Base-by-base conservation (phyloP, 371 early-diverging fungal genomes). In the Mucor indicus region DNA sequence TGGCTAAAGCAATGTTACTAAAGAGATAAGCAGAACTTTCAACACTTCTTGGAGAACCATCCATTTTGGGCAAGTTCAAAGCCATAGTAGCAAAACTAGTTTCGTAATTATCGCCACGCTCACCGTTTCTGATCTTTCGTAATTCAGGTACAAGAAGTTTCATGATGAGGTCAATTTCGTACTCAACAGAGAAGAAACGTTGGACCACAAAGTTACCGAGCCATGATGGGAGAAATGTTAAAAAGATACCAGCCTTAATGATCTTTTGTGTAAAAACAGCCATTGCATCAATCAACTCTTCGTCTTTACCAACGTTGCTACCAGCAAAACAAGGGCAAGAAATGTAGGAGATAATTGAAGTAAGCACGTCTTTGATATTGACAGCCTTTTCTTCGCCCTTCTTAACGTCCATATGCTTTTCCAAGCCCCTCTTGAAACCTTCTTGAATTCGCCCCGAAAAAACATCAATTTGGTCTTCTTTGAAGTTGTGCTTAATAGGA, bases 261-360 rank as follows among this genome's bases (percentile, higher is more conserved):
- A 70, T 61, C 24, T 55, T 70, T 40, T 55, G 54, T 5, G 67
- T 64, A 20, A 67, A 61, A 1, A 20, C 27, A 21, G 71, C 71
- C 61, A 70, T 64, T 10, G 59, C 44, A 22, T 27, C 25, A 10
- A 70, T 54, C 20, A 70, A 33, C 0, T 55, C 62, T 30, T 40
- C 27, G 38, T 64, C 41, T 8, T 40, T 29, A 0, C 53, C 64
- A 3, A 61, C 58, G 11, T 53, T 39, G 12, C 56, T 55, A 1
- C 60, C 67, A 3, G 71, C 71, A 45, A 70, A 70, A 29, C 67
- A 63, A 1, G 55, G 48, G 25, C 64, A 60, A 1, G 67, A 64
- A 15, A 70, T 61, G 12, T 52, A 23, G 0, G 71, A 54, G 8
- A 70, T 55, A 10, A 60, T 21, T 1, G 44, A 25, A 15, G 58